phyloP scores from a whole-genome alignment of 306 rosid species.

The Delonix regia region DNA sequence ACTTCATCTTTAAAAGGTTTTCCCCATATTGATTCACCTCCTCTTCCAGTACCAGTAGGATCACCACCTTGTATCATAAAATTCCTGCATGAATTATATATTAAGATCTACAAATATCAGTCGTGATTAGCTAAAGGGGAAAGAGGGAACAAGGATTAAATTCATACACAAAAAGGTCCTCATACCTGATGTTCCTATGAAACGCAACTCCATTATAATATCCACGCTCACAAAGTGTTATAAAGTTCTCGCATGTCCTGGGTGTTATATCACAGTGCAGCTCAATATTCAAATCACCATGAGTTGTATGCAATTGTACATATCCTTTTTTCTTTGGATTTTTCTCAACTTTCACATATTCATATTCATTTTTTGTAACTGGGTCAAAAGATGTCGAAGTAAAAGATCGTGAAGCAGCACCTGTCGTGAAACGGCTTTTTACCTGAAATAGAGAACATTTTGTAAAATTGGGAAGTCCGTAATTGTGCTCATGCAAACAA shows the following conservation, averaged over 20 bases:
- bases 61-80: slow-evolving; percentile 99
- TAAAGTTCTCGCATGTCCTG: slow-evolving; percentile 90
- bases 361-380: slow-evolving; percentile 83
- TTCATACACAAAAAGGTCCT: background rate
- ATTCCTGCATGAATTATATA: slow-evolving; percentile 59
- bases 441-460: slow-evolving; percentile 56
- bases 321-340: slow-evolving; percentile 96
- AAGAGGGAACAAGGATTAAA: slow-evolving; percentile 10
- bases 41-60: slow-evolving; percentile 95
- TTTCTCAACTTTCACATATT: slow-evolving; percentile 95
- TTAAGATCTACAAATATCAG: slow-evolving; percentile 14
- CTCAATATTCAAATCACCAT: slow-evolving; percentile 95
- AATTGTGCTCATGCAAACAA: slow-evolving; percentile 9
- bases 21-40: slow-evolving; percentile 99
- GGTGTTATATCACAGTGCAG: slow-evolving; percentile 95
- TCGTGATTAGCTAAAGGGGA: slow-evolving; percentile 17
- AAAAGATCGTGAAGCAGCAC: slow-evolving; percentile 96
- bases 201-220: slow-evolving; percentile 90
- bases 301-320: slow-evolving; percentile 86
- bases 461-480: slow-evolving; percentile 29
- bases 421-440: slow-evolving; percentile 89
- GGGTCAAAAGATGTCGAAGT: slow-evolving; percentile 95
- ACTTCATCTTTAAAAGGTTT: slow-evolving; percentile 90
- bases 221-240: slow-evolving; percentile 93
- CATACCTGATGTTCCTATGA: slow-evolving; percentile 86